Base-by-base conservation (phyloP, 768 basidiomycete species). In the Mycena haematopus region DNA sequence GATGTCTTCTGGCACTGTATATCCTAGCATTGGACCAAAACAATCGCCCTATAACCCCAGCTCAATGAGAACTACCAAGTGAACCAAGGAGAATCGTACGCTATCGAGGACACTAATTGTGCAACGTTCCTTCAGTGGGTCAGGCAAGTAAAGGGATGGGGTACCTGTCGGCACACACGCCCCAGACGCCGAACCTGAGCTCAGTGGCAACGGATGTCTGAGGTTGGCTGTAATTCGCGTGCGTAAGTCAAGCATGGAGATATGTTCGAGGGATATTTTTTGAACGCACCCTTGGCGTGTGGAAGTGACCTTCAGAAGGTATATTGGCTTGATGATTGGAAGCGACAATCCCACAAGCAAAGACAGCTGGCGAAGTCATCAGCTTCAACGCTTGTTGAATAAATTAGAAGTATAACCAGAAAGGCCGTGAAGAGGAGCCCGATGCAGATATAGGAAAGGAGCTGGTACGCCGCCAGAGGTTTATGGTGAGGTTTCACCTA, bases 151-250 rank as follows among this genome's bases (percentile, higher is more conserved):
- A 21, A 15, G 36, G 10, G 25, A 40, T 3, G 25, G 17, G 24
- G 53, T 52, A 82, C 86, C 80, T 84, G n/a, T 74, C 74, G 1
- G 87, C 87, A 74, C 93, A 95, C 36, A 88, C 80, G 0, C 93
- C 93, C 89, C 92, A 94, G 6, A 93, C 88, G 4, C 93, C 93
- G 63, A 93, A 89, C 36, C 85, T 81, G 11, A 93, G 74, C 66
- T 81, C 77, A 4, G 86, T 88, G 29, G 86, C 86, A 14, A 86
- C 74, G 62, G 80, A 79, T 13, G 87, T 86, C 35, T 70, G 66
- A 2, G 80, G 79, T 52, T 76, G 72, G 44, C 66, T 67, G 29
- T 3, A 13, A 49, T 17, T 13, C 1, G 3, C 4, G 27, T 10
- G 7, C 29, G 38, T 11, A 2, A n/a, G 42, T 40, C 70, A 52